phyloP scores from a whole-genome alignment of 495 filamentous ascomycete genomes.

The Trypethelium eluteriae region DNA sequence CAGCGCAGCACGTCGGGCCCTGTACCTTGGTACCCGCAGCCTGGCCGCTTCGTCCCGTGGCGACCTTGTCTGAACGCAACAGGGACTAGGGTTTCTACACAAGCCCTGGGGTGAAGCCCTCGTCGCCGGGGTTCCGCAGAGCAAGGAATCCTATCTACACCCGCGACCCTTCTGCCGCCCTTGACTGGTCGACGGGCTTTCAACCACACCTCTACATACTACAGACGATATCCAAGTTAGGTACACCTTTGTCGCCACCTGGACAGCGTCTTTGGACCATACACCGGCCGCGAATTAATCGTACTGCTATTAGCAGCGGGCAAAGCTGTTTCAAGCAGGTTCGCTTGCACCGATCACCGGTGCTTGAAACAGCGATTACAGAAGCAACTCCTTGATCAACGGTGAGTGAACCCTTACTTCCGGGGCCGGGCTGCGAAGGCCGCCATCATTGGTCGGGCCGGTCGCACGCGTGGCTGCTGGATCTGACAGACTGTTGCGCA shows the following conservation, averaged over 20 bases:
- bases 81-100: background rate
- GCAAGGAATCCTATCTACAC: slow-evolving; percentile 7
- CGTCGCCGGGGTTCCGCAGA: slow-evolving; percentile 6
- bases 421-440: background rate
- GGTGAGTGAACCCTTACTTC: slow-evolving; percentile 7
- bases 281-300: background rate
- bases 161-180: background rate
- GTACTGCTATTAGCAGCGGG: slow-evolving; percentile 6
- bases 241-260: slow-evolving; percentile 7
- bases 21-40: slow-evolving; percentile 12
- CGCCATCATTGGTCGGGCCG: background rate
- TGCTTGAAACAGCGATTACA: slow-evolving; percentile 8
- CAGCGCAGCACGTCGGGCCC: background rate
- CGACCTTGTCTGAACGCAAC: slow-evolving; percentile 13
- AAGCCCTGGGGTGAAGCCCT: no score
- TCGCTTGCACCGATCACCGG: slow-evolving; percentile 7
- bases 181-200: background rate
- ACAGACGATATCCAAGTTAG: background rate
- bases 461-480: slow-evolving; percentile 7
- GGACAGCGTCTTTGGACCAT: background rate
- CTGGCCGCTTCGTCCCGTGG: slow-evolving; percentile 12
- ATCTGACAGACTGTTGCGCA: slow-evolving; percentile 7
- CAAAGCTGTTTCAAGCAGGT: background rate
- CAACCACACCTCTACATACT: background rate
- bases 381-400: slow-evolving; percentile 9